A percentile compares a stretch with the other conserved stretches of the same genome.
Conservation (phyloP, 805 yeast genomes). For the Cyberlindnera mississippiensis region DNA sequence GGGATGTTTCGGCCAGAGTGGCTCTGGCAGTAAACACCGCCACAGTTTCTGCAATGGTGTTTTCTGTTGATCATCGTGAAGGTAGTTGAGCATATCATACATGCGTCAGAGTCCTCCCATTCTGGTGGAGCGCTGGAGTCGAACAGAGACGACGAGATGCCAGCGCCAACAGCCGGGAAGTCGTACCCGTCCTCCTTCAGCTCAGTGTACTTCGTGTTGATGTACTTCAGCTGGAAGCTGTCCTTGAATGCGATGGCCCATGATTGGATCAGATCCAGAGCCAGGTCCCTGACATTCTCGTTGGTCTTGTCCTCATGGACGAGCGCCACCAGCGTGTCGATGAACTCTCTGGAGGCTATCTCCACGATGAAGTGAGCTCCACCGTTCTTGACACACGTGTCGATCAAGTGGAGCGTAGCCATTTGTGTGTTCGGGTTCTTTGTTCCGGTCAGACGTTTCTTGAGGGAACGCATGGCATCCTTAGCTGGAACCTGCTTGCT, state of each 20-base stretch:
- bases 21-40: slow-evolving; percentile 85
- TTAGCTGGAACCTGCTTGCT: slow-evolving; percentile 74
- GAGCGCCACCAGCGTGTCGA: slow-evolving; percentile 63
- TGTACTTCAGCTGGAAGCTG: slow-evolving; percentile 61
- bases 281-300: slow-evolving; percentile 52
- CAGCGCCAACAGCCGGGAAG: slow-evolving; percentile 51
- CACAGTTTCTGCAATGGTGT: slow-evolving; percentile 97
- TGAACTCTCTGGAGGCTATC: slow-evolving; percentile 77
- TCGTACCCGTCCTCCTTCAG: slow-evolving; percentile 58
- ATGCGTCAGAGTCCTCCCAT: slow-evolving; percentile 93
- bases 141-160: slow-evolving; percentile 49
- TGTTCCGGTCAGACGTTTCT: slow-evolving; percentile 61
- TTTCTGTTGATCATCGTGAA: slow-evolving; percentile 84
- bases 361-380: slow-evolving; percentile 82
- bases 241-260: slow-evolving; percentile 75
- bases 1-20: slow-evolving; percentile 75
- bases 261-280: slow-evolving; percentile 63
- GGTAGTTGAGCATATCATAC: slow-evolving; percentile 85
- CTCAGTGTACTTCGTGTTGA: slow-evolving; percentile 55
- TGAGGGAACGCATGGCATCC: slow-evolving; percentile 81
- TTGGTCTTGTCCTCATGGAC: slow-evolving; percentile 39
- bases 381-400: slow-evolving; percentile 88
- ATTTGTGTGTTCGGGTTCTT: slow-evolving; percentile 78
- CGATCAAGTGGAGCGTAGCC: slow-evolving; percentile 72
- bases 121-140: slow-evolving; percentile 95